Evolutionary conservation across 2,329 filamentous ascomycete genomes (phyloP), one percentile per base, ranked within the genome.

Genomic region (Aspergillus aculeatus): DNA sequence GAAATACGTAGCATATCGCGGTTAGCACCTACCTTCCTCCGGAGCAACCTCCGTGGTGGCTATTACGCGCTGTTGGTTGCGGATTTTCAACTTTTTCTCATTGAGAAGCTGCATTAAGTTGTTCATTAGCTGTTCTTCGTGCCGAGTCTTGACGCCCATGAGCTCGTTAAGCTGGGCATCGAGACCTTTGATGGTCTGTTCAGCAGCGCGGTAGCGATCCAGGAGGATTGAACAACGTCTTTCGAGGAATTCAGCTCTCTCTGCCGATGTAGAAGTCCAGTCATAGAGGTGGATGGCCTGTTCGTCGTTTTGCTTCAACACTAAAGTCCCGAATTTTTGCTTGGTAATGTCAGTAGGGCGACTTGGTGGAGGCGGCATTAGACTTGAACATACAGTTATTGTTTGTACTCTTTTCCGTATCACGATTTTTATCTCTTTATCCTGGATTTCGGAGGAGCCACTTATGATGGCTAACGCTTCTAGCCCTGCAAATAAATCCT

Each of bases 81-180:
- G 75, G 52, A 88, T 87, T 68, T 88, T 88, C 5, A 84, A 76
- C 73, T 88, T 88, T 73, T 88, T 88, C 62, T 83, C 81, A 59
- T 88, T 88, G 9, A 88, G 73, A 24, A 88, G 67, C 51, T 81
- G 78, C 56, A 79, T 79, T 62, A 86, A 87, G 67, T 85, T 86
- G 57, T 78, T 76, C n/a, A 88, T 71, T 63, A 88, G 72, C 50
- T 81, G 79, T 19, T 81, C 77, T 63, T 88, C 85, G 60, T 87
- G 81, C 54, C 83, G 80, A 62, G 75, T 75, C 66, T 87, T 88
- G 1, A 82, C 80, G 59, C 77, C 74, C 61, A 84, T 78, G n/a
- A 88, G 78, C 54, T 86, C 83, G 32, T 85, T 78, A 9, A 88
- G 76, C 66, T 87, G 83, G 26, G 76, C 71, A 58, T 80, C 81